phyloP scores from a whole-genome alignment of 2,329 filamentous ascomycete genomes.

The Arthrobotrys musiformis region DNA sequence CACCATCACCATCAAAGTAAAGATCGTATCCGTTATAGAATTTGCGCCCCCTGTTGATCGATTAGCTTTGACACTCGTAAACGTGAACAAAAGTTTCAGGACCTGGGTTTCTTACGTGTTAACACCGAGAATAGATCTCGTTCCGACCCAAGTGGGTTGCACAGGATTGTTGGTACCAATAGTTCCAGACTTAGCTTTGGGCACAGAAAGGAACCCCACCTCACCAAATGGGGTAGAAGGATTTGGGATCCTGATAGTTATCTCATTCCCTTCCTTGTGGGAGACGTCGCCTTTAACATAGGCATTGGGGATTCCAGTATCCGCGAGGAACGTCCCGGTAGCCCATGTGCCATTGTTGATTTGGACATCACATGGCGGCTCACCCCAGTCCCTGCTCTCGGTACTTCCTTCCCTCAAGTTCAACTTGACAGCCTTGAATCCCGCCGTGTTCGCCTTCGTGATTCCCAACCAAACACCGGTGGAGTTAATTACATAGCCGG shows the following conservation, averaged over 20 bases:
- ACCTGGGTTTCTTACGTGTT: constrained; percentile 24
- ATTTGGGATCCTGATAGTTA: constrained; percentile 24
- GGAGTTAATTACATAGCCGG: constrained; percentile 31
- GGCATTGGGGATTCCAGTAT: constrained; percentile 31
- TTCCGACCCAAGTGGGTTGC: constrained; percentile 46
- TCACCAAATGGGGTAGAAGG: constrained; percentile 19
- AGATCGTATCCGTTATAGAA: constrained; percentile 43
- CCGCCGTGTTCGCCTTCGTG: constrained; percentile 25
- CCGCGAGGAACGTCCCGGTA: constrained; percentile 28
- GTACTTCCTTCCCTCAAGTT: background rate
- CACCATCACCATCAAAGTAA: constrained; percentile 35
- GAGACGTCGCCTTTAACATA: constrained; percentile 21
- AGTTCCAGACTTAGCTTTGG: constrained; percentile 4
- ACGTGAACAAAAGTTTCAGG: background rate
- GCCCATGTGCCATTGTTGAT: constrained; percentile 12
- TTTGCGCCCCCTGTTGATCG: constrained; percentile 11
- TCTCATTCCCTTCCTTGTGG: constrained; percentile 6
- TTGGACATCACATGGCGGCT: constrained; percentile 29
- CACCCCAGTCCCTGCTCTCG: constrained; percentile 23
- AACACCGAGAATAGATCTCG: constrained; percentile 7
- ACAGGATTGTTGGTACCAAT: constrained; percentile 17
- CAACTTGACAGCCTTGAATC: constrained; percentile 36
- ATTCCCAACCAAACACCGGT: constrained; percentile 28
- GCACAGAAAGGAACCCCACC: constrained; percentile 14
- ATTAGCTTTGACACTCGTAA: background rate